A percentile compares a stretch with the other conserved stretches of the same genome.
phyloP scores from a whole-genome alignment of 2,329 filamentous ascomycete genomes.

The Aspergillus luchuensis region DNA sequence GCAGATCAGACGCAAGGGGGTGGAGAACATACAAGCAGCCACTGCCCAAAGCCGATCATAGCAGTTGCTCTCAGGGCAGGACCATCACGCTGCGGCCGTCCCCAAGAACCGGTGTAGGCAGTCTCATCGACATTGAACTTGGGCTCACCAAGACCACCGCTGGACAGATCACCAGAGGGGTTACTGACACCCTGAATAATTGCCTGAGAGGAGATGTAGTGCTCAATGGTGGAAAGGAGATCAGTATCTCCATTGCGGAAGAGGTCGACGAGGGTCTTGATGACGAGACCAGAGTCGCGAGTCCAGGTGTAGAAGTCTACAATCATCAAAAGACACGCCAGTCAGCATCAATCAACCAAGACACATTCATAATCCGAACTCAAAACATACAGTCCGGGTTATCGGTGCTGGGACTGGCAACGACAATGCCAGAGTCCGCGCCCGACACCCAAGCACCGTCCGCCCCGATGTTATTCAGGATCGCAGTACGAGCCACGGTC shows the following conservation, averaged over 20 bases:
- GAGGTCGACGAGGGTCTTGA: constrained; percentile 69
- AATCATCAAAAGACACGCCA: background rate
- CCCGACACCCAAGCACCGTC: constrained; percentile 13
- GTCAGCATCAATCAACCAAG: background rate
- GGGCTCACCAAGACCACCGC: constrained; percentile 66
- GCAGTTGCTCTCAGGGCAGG: constrained; percentile 75
- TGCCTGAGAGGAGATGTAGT: constrained; percentile 70
- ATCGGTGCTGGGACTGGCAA: constrained; percentile 20
- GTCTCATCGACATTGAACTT: constrained; percentile 69
- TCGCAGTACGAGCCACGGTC: constrained; percentile 8
- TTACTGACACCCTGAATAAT: constrained; percentile 67
- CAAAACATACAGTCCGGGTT: constrained; percentile 55
- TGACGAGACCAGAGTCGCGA: constrained; percentile 69
- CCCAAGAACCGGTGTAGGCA: constrained; percentile 67
- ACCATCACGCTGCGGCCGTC: constrained; percentile 77
- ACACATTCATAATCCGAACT: constrained; percentile 7
- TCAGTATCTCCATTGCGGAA: constrained; percentile 63
- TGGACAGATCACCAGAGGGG: constrained; percentile 62
- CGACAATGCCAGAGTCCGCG: constrained; percentile 12
- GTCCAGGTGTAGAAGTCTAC: constrained; percentile 79
- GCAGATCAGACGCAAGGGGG: background rate
- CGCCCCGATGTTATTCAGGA: constrained; percentile 18
- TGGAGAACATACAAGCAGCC: constrained; percentile 55
- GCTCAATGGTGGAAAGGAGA: constrained; percentile 63
- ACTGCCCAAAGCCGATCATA: constrained; percentile 71